These are phyloP conservation scores for Moricandia arvensis DNA, from an alignment of 345 rosid species.

Conservation along the genomic window DNA sequence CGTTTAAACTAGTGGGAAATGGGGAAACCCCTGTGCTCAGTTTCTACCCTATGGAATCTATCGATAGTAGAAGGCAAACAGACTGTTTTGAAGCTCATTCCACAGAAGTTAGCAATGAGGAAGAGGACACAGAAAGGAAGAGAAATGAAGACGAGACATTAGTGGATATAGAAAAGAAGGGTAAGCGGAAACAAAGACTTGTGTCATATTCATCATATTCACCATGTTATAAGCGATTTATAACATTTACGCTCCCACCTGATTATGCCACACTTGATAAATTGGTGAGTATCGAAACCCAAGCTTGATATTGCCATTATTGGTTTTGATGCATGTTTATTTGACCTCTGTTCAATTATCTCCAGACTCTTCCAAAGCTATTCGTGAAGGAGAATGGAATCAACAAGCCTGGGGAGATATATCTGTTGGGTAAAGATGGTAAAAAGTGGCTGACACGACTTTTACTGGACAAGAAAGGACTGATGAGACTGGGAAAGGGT, in stretches of 20 bases:
- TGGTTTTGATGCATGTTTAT: background rate
- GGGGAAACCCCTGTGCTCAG: background rate
- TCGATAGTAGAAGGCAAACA: background rate
- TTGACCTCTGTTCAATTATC: background rate
- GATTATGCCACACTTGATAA: background rate
- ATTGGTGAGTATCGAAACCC: background rate
- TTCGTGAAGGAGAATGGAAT: no score
- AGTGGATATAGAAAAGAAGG: background rate
- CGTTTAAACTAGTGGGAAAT: background rate
- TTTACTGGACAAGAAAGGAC: background rate
- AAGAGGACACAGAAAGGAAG: background rate
- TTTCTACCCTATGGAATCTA: background rate
- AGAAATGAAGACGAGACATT: background rate
- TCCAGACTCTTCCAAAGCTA: no score
- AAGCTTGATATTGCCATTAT: background rate
- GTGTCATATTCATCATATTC: background rate
- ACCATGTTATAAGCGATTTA: background rate
- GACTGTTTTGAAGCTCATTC: background rate
- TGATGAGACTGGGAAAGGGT: no score
- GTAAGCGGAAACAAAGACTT: background rate
- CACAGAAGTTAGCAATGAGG: background rate
- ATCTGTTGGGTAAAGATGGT: no score
- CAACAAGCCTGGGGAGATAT: no score
- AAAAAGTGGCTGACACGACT: no score
- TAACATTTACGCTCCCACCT: background rate